Base-by-base conservation (phyloP, 345 rosid species). In the Bretschneidera sinensis region DNA sequence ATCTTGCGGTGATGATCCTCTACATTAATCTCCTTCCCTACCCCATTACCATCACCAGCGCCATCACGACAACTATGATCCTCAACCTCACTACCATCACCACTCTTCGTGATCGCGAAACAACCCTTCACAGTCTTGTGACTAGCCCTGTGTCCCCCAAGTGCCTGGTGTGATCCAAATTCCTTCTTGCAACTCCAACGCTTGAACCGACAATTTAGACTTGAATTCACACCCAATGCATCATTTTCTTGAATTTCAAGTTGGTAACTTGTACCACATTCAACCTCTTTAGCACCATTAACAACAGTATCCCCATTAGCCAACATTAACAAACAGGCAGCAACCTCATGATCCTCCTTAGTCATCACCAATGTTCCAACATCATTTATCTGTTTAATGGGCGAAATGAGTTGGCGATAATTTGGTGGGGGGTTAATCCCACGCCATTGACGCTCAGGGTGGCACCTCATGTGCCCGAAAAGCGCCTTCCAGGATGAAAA, bases 391-490 rank as follows among this genome's bases (percentile, higher is more conserved):
- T 57, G 65, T 20, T 19, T 61, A 23, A 45, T 43, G 14, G 72
- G 74, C 0, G 65, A 55, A 50, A 17, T 59, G 0, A 48, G 60
- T 1, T 55, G 66, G 67, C 76, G 75, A 24, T 66, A 20, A n/a
- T 64, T 66, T 0, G 79, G 79, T n/a, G 90, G 94, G 23, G 95
- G 90, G 58, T 82, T 82, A 48, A 84, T 87, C 60, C 91, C 82
- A 22, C 96, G 75, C 91, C 95, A 83, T 71, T 87, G 83, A 51
- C 96, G 88, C 76, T 80, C 96, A 49, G 95, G 95, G 68, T 95
- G 99, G 76, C 96, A 95, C 65, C 97, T 75, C 92, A 83, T 91
- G 74, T 91, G 99, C 22, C 99, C 97, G 9, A 87, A 91, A 23
- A 95, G 82, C 9, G 97, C 99, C 74, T 95, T 92, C 81, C 78